phyloP scores from a whole-genome alignment of 2,329 filamentous ascomycete species.

The Domatiomyces globalis region DNA sequence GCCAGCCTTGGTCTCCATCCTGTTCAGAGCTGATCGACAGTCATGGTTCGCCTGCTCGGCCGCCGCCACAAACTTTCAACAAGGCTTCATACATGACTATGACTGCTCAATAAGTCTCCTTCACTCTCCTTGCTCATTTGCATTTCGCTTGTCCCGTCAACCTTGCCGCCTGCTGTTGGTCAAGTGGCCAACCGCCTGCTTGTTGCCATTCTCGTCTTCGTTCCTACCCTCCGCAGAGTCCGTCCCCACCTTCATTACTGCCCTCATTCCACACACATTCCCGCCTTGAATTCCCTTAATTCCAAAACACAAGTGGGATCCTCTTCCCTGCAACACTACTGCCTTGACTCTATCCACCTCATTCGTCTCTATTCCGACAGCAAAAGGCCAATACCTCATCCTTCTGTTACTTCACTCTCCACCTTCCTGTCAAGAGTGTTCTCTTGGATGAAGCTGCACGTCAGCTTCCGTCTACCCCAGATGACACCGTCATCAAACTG shows the following conservation, averaged over 20 bases:
- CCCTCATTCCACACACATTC: not conserved
- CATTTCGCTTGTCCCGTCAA: not conserved
- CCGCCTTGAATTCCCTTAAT: not conserved
- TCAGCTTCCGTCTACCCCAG: not conserved
- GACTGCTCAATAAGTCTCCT: not conserved
- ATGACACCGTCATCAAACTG: slow-evolving; percentile 1
- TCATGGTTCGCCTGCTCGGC: not conserved
- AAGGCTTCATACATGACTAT: not conserved
- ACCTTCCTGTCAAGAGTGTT: not conserved
- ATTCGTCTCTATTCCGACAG: slow-evolving; percentile 3
- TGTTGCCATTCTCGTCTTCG: not conserved
- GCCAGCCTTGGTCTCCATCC: not conserved
- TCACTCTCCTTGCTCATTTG: not conserved
- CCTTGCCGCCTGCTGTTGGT: not conserved
- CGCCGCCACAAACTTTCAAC: not conserved
- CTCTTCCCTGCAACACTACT: not conserved
- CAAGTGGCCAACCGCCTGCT: not conserved
- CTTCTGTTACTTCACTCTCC: not conserved
- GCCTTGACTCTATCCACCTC: not conserved
- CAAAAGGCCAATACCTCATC: not conserved
- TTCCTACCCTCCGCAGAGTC: not conserved
- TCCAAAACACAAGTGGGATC: not conserved
- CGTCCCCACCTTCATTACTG: not conserved
- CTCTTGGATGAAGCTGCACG: not conserved
- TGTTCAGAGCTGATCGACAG: not conserved